Conservation (phyloP, 75 land plant genomes). For the Sequoiadendron giganteum region DNA sequence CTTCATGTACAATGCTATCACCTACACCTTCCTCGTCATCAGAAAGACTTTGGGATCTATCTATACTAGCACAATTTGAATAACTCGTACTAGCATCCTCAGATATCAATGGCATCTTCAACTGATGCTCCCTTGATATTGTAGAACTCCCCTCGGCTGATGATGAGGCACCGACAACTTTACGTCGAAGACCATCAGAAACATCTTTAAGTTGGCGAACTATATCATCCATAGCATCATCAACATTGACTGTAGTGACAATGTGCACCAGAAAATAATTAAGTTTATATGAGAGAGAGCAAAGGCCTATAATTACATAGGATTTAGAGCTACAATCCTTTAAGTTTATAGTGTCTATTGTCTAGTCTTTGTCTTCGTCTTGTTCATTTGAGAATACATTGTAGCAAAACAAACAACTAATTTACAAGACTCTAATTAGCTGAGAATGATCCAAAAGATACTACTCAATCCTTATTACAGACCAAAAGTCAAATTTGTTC, state of each 20-base stretch:
- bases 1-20: constrained; percentile 25
- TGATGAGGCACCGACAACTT: constrained; percentile 42
- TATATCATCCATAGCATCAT: constrained; percentile 99
- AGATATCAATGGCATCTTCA: constrained; percentile 37
- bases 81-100: constrained; percentile 26
- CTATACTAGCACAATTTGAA: constrained; percentile 18
- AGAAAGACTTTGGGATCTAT: constrained; percentile 44
- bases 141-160: constrained; percentile 22
- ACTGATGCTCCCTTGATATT: constrained; percentile 13
- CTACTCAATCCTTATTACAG: not conserved
- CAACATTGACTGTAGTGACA: constrained; percentile 77
- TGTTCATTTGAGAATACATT: not conserved
- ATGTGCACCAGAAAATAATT: not conserved
- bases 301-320: not conserved
- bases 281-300: not conserved
- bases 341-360: not conserved
- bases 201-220: constrained; percentile 94
- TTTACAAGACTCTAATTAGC: not conserved
- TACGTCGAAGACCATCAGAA: constrained; percentile 69
- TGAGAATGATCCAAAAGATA: not conserved
- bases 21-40: constrained; percentile 56
- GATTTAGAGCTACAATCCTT: not conserved
- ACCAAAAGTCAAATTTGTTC: not conserved
- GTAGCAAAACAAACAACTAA: not conserved
- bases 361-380: not conserved